Percentiles rank a stretch among this genome's conserved stretches.
Conservation (phyloP, 2,329 filamentous ascomycete genomes). For the Torrubiellomyces zombiae region DNA sequence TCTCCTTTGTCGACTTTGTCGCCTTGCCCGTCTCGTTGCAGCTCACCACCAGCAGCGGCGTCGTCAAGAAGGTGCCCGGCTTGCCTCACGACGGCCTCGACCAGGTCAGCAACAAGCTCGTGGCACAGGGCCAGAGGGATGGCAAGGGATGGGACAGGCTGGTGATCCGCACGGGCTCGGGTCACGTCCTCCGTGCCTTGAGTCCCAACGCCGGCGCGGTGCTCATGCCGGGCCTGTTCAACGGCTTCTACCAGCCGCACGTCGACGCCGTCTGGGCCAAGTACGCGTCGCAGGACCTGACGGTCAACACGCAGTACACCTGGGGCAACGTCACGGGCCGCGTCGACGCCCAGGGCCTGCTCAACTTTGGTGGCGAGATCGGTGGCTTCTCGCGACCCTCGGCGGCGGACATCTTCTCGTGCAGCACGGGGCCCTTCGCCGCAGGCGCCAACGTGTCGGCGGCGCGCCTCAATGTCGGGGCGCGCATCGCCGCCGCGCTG, state of each 20-base stretch:
- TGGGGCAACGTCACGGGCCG: conserved; percentile 32
- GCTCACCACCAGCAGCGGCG: conserved; percentile 29
- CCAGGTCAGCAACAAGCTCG: conserved; percentile 26
- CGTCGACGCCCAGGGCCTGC: conserved; percentile 17
- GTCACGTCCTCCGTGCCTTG: conserved; percentile 28
- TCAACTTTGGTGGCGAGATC: conserved; percentile 24
- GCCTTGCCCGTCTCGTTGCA: conserved; percentile 42
- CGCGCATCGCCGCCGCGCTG: conserved; percentile 59
- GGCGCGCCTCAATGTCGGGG: conserved; percentile 45
- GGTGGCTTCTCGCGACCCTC: conserved; percentile 31
- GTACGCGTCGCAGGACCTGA: conserved; percentile 26
- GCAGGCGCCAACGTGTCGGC: conserved; percentile 21
- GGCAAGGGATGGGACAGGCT: conserved; percentile 35
- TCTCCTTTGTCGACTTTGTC: conserved; percentile 64
- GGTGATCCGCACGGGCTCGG: conserved; percentile 24
- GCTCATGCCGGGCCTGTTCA: conserved; percentile 26
- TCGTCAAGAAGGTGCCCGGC: conserved; percentile 29
- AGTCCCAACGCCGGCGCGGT: conserved; percentile 34
- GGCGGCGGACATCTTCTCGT: conserved; percentile 33
- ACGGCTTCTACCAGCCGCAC: conserved; percentile 31
- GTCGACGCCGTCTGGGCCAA: conserved; percentile 34
- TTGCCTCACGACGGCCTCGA: conserved; percentile 29
- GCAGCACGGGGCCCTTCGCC: conserved; percentile 40
- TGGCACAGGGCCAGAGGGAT: conserved; percentile 26
- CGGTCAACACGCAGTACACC: conserved; percentile 34